Conservation (phyloP, 495 filamentous ascomycete species). For the Peziza echinospora region DNA sequence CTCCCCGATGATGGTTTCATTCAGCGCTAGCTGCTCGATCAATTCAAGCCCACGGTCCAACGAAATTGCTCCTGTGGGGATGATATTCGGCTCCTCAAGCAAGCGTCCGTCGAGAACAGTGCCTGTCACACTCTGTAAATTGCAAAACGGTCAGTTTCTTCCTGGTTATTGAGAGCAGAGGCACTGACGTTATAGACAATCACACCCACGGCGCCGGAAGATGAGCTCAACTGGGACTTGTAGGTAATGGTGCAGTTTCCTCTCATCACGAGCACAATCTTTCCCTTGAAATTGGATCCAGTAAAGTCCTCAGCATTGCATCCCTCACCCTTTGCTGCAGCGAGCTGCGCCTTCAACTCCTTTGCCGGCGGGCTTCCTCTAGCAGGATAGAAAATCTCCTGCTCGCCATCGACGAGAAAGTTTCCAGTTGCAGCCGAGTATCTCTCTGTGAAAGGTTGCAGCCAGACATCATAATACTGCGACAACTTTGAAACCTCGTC, state of each 20-base stretch:
- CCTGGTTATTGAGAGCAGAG: too few relatives aligned
- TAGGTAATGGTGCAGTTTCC: slow-evolving; percentile 38
- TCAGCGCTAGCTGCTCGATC: not conserved
- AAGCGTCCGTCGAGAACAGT: slow-evolving; percentile 5
- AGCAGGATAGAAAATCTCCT: slow-evolving; percentile 26
- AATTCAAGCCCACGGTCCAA: slow-evolving; percentile 12
- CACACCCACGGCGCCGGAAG: slow-evolving; percentile 36
- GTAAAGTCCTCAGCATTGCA: not conserved
- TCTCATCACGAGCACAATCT: slow-evolving; percentile 35
- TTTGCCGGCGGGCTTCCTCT: slow-evolving; percentile 2
- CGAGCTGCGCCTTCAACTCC: slow-evolving; percentile 2
- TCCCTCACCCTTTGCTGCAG: slow-evolving; percentile 3
- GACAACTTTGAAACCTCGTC: slow-evolving; percentile 29
- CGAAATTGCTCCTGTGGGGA: slow-evolving; percentile 36
- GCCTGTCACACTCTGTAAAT: slow-evolving; percentile 3
- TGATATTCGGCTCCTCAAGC: slow-evolving; percentile 21
- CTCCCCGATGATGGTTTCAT: slow-evolving; percentile 22
- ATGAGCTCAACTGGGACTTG: slow-evolving; percentile 35
- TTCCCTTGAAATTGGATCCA: slow-evolving; percentile 20
- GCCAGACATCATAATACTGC: slow-evolving; percentile 29
- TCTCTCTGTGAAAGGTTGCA: slow-evolving; percentile 5
- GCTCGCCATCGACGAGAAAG: slow-evolving; percentile 27
- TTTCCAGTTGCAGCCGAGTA: slow-evolving; percentile 20
- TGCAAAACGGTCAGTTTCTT: too few relatives aligned
- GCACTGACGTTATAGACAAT: slow-evolving; percentile 33